phyloP scores from a whole-genome alignment of 257 asterid genomes.

The Solanum arcanum region DNA sequence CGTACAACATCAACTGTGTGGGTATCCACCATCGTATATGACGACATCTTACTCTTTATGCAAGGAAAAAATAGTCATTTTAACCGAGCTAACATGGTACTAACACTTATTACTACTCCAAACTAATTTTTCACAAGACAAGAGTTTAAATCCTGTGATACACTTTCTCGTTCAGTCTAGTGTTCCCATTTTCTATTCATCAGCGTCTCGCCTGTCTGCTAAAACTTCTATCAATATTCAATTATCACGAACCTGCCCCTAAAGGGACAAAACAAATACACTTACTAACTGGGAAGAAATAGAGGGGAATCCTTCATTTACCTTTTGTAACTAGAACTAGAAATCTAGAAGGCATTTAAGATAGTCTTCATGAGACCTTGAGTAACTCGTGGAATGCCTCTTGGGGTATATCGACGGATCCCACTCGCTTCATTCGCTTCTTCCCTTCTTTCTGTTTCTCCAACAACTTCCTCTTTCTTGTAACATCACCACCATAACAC shows the following conservation, averaged over 20 bases:
- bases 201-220: neutral
- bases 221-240: neutral
- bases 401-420: conserved; percentile 94
- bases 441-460: conserved; percentile 98
- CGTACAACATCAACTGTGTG: neutral
- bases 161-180: neutral
- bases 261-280: neutral
- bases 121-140: neutral
- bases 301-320: neutral
- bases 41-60: neutral
- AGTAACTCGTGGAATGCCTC: conserved; percentile 88
- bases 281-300: neutral
- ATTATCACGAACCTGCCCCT: neutral
- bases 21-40: neutral
- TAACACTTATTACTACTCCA: neutral
- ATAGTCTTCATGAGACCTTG: conserved; percentile 51
- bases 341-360: neutral
- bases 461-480: conserved; percentile 79
- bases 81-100: neutral
- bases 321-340: neutral
- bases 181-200: neutral
- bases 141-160: neutral
- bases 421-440: conserved; percentile 97
- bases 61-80: neutral
- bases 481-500: conserved; percentile 86